phyloP scores from a whole-genome alignment of 441 rosid species.

The Croton laevigatus region DNA sequence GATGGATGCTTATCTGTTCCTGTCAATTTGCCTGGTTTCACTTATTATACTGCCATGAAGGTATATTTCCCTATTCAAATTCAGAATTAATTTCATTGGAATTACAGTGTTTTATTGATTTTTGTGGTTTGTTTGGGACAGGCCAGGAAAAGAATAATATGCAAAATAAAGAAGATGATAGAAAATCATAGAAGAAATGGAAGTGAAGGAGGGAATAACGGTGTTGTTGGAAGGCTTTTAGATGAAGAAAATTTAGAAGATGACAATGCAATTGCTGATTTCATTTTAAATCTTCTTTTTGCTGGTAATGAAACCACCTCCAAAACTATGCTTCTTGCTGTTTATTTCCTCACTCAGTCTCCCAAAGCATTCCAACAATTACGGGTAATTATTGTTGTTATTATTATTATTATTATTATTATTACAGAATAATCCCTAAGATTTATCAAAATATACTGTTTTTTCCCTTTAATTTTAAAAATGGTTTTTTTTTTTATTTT shows the following conservation, averaged over 20 bases:
- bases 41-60: conserved; percentile 74
- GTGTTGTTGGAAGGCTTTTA: conserved; percentile 61
- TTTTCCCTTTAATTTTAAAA: too few species aligned
- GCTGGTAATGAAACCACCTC: conserved; percentile 91
- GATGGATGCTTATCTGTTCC: conserved; percentile 92
- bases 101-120: too few species aligned
- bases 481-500: too few species aligned
- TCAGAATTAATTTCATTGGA: too few species aligned
- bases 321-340: conserved; percentile 76
- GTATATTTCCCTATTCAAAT: conserved; percentile 34
- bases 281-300: conserved; percentile 73
- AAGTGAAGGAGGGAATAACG: conserved; percentile 35
- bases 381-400: too few species aligned
- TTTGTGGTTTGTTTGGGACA: too few species aligned
- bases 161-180: conserved; percentile 52
- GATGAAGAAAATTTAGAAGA: conserved; percentile 64
- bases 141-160: conserved; percentile 68
- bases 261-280: conserved; percentile 62
- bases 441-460: too few species aligned
- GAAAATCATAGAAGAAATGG: conserved; percentile 30
- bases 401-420: too few species aligned
- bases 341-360: conserved; percentile 66
- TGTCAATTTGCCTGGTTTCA: conserved; percentile 66
- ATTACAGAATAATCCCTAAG: too few species aligned
- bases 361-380: conserved; percentile 59